These are phyloP conservation scores for Daldinia eschscholtzii DNA, from an alignment of 2,329 filamentous ascomycete species.

Conservation along the genomic window DNA sequence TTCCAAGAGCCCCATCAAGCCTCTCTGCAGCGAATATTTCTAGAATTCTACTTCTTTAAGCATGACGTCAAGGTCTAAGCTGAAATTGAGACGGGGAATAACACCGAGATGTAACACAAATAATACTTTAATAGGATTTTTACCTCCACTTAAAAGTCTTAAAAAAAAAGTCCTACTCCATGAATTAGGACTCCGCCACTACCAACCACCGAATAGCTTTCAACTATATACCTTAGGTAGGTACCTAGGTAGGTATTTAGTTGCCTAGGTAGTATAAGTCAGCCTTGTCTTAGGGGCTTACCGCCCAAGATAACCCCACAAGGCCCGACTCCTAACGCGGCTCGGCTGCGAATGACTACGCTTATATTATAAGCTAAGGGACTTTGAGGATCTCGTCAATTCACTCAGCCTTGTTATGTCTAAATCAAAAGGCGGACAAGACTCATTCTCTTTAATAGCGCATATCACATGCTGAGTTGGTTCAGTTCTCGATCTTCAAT, in stretches of 20 bases:
- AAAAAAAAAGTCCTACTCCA: neutral
- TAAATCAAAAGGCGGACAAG: neutral
- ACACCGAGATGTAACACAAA: constrained; percentile 2
- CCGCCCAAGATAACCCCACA: neutral
- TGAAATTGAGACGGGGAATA: neutral
- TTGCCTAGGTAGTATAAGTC: neutral
- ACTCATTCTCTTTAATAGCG: neutral
- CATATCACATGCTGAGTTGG: neutral
- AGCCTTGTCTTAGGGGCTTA: too few relatives aligned
- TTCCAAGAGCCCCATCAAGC: neutral
- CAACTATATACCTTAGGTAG: neutral
- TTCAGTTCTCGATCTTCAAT: neutral
- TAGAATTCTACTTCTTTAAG: constrained; percentile 32
- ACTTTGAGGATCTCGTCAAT: neutral
- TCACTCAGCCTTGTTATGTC: neutral
- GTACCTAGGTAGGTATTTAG: too few relatives aligned
- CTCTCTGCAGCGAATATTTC: constrained; percentile 18
- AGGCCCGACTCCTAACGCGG: neutral
- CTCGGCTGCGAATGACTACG: neutral
- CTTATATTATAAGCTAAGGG: neutral
- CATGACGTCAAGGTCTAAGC: constrained; percentile 20
- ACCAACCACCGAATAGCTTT: neutral
- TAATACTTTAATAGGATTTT: too few relatives aligned
- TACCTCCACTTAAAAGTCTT: neutral
- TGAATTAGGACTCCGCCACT: neutral